Evolutionary conservation across 306 rosid genomes (phyloP), one percentile per base, ranked within the genome.

Genomic region (Leucaena leucocephala): DNA sequence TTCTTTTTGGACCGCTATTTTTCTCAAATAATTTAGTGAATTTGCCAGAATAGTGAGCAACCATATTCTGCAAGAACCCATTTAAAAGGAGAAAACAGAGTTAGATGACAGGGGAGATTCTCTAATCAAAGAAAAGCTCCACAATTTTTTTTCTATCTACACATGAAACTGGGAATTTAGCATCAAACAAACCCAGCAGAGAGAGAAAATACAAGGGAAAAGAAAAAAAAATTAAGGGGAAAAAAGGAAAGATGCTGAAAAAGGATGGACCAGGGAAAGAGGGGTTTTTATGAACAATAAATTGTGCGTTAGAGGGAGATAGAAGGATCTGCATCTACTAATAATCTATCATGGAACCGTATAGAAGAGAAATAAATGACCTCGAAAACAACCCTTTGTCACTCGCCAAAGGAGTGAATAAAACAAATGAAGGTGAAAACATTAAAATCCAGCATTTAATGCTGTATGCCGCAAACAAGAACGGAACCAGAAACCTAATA

Each of bases 11-110:
- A 73, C 78, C 85, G 74, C 78, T 85, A 33, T 92, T 85, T 84
- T 85, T 91, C 57, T 92, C 96, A 77, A 95, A 92, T 50, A 95
- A 54, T 74, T 82, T 93, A 59, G 85, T 84, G 77, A 95, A 78
- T 77, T 85, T 93, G 21, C 93, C 89, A 0, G 93, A 93, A 76
- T 93, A 91, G 5, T 74, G 86, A 80, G 87, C 86, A 82, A 93
- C 49, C 79, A 80, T 81, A 38, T 74, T 72, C 99, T 95, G 86
- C 89, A 86, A 70, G 80, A 71, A 79, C 11, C 39, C 63, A 74
- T 73, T 69, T 57, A 35, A 55, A 33, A 72, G 68, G 68, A 54
- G 14, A 48, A 48, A 38, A 66, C 16, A 39, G 44, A 45, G 46
- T 81, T 71, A 83, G 80, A 78, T 71, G 43, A 74, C 50, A 68